A percentile compares a stretch with the other conserved stretches of the same genome.
Conservation (phyloP, 495 filamentous ascomycete species). For the Trichoderma erinaceum region DNA sequence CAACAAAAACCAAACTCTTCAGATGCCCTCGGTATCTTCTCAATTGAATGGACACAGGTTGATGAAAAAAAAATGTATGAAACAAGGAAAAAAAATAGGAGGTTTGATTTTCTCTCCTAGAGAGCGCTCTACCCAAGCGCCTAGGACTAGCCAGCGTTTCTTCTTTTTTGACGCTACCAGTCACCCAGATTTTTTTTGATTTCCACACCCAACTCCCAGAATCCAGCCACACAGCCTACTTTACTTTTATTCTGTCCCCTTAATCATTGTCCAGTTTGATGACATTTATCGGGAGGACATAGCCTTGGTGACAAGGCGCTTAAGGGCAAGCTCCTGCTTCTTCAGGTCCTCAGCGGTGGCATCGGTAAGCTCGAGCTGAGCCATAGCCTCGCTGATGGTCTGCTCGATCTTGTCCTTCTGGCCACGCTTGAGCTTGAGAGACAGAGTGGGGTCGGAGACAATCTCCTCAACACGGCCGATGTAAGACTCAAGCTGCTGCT, state of each 20-base stretch:
- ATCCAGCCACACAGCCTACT: not conserved
- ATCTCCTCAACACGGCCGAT: constrained; percentile 99
- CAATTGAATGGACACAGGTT: constrained; percentile 10
- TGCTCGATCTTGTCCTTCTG: constrained; percentile 99
- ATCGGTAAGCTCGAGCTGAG: constrained; percentile 50
- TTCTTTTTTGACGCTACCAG: not conserved
- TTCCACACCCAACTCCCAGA: constrained; percentile 13
- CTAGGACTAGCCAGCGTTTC: not conserved
- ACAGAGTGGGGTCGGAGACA: constrained; percentile 90
- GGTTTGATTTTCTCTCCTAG: not conserved
- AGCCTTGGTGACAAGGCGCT: constrained; percentile 96
- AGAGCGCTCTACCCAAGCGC: constrained; percentile 13
- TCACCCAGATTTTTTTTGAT: constrained; percentile 11
- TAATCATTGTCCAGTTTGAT: not conserved
- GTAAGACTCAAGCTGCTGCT: constrained; percentile 98
- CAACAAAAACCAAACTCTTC: constrained; percentile 24
- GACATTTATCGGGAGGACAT: constrained; percentile 70
- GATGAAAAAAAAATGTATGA: not conserved
- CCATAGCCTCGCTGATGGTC: constrained; percentile 53
- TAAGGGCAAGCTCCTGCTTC: constrained; percentile 99
- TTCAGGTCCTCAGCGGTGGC: constrained; percentile 89
- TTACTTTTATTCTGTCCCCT: not conserved
- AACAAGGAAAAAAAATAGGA: constrained; percentile 14
- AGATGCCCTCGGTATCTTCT: constrained; percentile 19
- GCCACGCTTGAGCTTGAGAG: constrained; percentile 95